Conservation (phyloP, 306 rosid genomes). For the Pyrus pyrifolia region DNA sequence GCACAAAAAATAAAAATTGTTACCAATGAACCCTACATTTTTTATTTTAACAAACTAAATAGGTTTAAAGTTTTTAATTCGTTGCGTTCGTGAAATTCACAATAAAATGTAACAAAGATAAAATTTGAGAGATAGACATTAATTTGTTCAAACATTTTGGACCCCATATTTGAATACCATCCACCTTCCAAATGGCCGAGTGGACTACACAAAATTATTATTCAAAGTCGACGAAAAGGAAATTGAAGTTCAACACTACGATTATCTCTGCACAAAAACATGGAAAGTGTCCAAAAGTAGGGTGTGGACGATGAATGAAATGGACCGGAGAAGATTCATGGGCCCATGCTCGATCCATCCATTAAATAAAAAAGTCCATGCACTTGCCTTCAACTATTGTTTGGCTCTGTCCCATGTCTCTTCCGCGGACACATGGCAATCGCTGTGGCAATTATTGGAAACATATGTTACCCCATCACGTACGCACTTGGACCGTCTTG, state of each 20-base stretch:
- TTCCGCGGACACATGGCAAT: background rate
- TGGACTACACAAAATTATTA: background rate
- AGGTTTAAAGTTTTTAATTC: too few species aligned
- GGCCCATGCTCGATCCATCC: background rate
- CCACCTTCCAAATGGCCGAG: background rate
- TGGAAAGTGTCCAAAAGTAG: background rate
- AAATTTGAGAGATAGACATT: too few species aligned
- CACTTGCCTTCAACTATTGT: background rate
- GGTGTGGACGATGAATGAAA: background rate
- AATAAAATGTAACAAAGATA: too few species aligned
- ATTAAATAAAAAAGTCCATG: background rate
- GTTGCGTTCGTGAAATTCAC: background rate
- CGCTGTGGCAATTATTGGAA: background rate
- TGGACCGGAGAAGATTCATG: background rate
- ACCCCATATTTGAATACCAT: background rate
- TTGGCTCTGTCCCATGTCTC: background rate
- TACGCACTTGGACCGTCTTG: background rate
- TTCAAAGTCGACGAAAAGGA: background rate
- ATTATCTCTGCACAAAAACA: background rate
- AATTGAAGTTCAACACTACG: background rate
- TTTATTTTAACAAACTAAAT: too few species aligned
- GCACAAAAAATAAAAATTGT: too few species aligned
- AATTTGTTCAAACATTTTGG: background rate
- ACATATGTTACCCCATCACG: background rate
- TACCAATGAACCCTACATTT: too few species aligned